Evolutionary conservation across 1,284 basidiomycete species (phyloP), one percentile per base, ranked within the genome.

Genomic region (Leccinum solheimii): DNA sequence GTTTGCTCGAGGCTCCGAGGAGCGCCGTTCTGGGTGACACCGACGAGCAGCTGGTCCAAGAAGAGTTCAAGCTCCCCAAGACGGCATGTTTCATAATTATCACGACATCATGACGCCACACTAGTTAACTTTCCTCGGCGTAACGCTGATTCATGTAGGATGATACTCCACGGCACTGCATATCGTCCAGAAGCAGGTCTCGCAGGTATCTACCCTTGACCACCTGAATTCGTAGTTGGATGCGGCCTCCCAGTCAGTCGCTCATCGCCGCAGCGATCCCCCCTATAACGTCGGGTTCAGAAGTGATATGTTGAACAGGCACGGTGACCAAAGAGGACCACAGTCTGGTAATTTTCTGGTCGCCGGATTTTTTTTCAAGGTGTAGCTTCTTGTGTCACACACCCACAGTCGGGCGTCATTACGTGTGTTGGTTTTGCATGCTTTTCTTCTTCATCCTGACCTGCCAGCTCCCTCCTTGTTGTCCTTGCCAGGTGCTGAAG

Each of bases 381-480:
- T 76, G 9, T 87, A 88, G 45, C 23, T 50, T 67, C 45, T 34
- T 54, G 40, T 19, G 58, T 75, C 55, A 67, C 71, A 36, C 54
- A 27, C 48, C 49, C 69, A 26, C 81, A 81, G 58, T 81, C 77
- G 75, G 86, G 84, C 23, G 83, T 86, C 43, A 78, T 83, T n/a
- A 67, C 67, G 89, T 89, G 86, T 87, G 85, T 69, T 89, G 86
- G 84, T 86, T 83, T 66, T 82, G 87, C 45, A 88, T 90, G 86
- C 81, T 84, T 9, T 87, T 19, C 40, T 43, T 90, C 79, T 87
- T 89, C 75, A 80, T 88, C 68, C 82, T 90, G 56, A 87, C 86
- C 16, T 82, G 83, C 19, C 90, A 87, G 87, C 87, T 78, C 84
- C 45, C 90, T 89, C 72, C 82, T 90, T 59, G 88, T 88, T 27